Conservation (phyloP, 1,139 yeast species). For the Lodderomyces oxycetoniae region DNA sequence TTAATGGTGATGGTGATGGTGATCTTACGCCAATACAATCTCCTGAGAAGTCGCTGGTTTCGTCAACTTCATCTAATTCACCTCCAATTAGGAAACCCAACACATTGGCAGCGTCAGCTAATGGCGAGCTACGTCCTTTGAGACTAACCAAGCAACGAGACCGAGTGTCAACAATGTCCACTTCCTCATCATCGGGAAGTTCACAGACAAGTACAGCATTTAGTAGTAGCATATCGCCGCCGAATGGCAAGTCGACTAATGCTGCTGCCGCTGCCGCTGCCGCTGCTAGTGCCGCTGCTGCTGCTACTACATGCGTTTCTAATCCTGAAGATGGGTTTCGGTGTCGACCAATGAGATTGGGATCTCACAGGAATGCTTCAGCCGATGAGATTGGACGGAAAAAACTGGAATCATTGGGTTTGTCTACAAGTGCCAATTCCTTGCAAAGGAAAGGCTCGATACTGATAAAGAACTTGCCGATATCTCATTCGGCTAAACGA, state of each 20-base stretch:
- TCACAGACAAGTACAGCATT: constrained; percentile 9
- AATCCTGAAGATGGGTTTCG: constrained; percentile 25
- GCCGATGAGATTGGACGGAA: constrained; percentile 5
- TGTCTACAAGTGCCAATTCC: not conserved
- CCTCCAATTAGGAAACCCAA: constrained; percentile 1
- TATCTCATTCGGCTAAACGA: no score
- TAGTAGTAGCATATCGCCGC: not conserved
- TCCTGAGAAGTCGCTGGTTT: constrained; percentile 6
- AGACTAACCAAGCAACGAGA: constrained; percentile 29
- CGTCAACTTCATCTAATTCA: constrained; percentile 4
- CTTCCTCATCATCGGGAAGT: constrained; percentile 8
- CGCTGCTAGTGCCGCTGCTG: no score
- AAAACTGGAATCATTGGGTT: constrained; percentile 6
- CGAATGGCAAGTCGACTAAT: constrained; percentile 7
- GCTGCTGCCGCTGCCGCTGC: constrained; percentile 1
- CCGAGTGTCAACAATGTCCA: constrained; percentile 12
- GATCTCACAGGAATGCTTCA: constrained; percentile 15
- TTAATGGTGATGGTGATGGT: no score
- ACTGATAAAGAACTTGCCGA: constrained; percentile 38
- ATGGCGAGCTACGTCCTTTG: constrained; percentile 26
- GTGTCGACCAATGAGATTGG: constrained; percentile 31
- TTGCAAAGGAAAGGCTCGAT: constrained; percentile 19
- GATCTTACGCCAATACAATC: constrained; percentile 5
- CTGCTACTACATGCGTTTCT: not conserved
- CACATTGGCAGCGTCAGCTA: constrained; percentile 3